These are phyloP conservation scores for Paracoccidioides lutzii DNA, from an alignment of 2,329 filamentous ascomycete species.

Conservation along the genomic window DNA sequence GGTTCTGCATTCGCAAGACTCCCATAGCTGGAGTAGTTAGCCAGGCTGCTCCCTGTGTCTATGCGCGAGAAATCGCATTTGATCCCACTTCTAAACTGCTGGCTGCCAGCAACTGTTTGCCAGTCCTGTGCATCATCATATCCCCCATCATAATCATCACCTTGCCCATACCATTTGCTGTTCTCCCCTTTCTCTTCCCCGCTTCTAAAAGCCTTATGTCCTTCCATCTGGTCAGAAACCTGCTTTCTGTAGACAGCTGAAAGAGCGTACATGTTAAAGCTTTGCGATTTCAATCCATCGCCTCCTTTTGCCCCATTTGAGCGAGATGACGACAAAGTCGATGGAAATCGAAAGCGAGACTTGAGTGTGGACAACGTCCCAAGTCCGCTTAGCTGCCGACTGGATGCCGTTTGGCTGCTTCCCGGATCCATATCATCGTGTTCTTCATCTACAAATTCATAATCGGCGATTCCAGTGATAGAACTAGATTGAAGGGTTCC, in stretches of 20 bases:
- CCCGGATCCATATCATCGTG: constrained; percentile 6
- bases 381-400: constrained; percentile 6
- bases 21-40: constrained; percentile 15
- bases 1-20: constrained; percentile 8
- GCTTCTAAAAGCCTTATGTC: background rate
- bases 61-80: constrained; percentile 1
- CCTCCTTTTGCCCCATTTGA: background rate
- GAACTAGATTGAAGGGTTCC: background rate
- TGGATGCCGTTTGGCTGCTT: constrained; percentile 11
- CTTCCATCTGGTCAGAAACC: background rate
- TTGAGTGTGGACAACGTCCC: constrained; percentile 5
- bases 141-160: background rate
- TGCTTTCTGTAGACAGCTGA: background rate
- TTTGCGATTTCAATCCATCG: background rate
- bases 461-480: background rate
- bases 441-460: background rate
- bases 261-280: background rate
- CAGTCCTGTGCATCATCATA: constrained; percentile 13
- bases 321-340: constrained; percentile 2
- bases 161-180: background rate
- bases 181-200: background rate
- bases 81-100: constrained; percentile 8
- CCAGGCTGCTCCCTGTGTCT: constrained; percentile 16
- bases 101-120: constrained; percentile 16
- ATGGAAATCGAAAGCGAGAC: constrained; percentile 5